Percentiles rank a stretch among this genome's conserved stretches.
Conservation (phyloP, 371 early-diverging fungal species). For the Lichtheimia corymbifera region DNA sequence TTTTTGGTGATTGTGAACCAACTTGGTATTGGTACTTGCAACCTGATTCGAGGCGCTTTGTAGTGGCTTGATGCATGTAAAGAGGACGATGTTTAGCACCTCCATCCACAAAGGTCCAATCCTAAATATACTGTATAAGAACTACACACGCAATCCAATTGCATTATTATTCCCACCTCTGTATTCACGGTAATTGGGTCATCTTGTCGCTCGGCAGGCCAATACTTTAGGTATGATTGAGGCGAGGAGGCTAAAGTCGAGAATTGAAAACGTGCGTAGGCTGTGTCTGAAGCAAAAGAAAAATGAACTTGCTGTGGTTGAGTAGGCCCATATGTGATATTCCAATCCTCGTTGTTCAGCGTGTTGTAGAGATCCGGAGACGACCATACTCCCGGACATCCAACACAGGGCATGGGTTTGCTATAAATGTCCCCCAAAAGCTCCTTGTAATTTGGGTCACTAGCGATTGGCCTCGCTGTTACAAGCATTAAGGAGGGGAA, state of each 20-base stretch:
- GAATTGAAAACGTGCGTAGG: slow-evolving; percentile 40
- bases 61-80: slow-evolving; percentile 25
- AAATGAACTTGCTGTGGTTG: slow-evolving; percentile 49
- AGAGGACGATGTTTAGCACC: slow-evolving; percentile 23
- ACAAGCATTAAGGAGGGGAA: background rate
- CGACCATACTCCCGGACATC: slow-evolving; percentile 22
- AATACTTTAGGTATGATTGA: slow-evolving; percentile 27
- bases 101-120: slow-evolving; percentile 31
- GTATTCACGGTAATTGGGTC: background rate
- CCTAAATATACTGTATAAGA: slow-evolving; percentile 5
- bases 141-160: background rate
- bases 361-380: slow-evolving; percentile 27
- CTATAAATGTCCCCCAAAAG: background rate
- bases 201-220: slow-evolving; percentile 24
- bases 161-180: background rate
- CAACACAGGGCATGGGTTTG: slow-evolving; percentile 2
- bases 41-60: slow-evolving; percentile 16
- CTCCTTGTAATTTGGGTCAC: background rate
- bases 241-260: slow-evolving; percentile 27
- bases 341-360: slow-evolving; percentile 22
- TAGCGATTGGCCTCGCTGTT: background rate
- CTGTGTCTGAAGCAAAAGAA: slow-evolving; percentile 31
- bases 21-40: slow-evolving; percentile 30
- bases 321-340: slow-evolving; percentile 26
- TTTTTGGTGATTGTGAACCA: slow-evolving; percentile 16